phyloP scores from a whole-genome alignment of 2,329 filamentous ascomycete species.

The Talaromyces sp. region DNA sequence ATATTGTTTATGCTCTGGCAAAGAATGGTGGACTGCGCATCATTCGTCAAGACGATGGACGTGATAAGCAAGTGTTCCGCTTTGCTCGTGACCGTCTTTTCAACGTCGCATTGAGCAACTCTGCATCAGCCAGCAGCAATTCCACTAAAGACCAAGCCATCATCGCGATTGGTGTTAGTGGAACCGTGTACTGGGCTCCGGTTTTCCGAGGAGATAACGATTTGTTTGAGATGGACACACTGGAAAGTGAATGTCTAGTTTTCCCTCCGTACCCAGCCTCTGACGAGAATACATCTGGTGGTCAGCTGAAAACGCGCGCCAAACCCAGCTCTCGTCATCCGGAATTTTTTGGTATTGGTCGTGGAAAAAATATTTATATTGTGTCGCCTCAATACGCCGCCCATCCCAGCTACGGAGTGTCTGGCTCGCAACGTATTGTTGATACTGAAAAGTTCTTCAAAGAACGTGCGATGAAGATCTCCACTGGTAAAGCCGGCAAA shows the following conservation, averaged over 20 bases:
- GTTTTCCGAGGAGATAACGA: conserved; percentile 75
- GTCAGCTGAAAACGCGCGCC: conserved; percentile 91
- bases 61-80: conserved; percentile 86
- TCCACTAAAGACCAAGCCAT: conserved; percentile 69
- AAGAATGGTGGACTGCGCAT: conserved; percentile 91
- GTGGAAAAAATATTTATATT: conserved; percentile 93
- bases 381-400: conserved; percentile 62
- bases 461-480: conserved; percentile 86
- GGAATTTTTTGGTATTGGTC: conserved; percentile 90
- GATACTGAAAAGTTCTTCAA: conserved; percentile 84
- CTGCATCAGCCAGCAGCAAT: conserved; percentile 51
- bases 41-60: conserved; percentile 90
- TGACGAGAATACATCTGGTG: conserved; percentile 86
- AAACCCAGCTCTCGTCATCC: conserved; percentile 85
- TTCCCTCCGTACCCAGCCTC: conserved; percentile 81
- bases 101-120: conserved; percentile 80
- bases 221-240: conserved; percentile 70
- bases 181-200: conserved; percentile 92
- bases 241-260: conserved; percentile 82
- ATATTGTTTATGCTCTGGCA: conserved; percentile 91
- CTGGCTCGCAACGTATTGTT: conserved; percentile 58
- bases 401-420: conserved; percentile 47
- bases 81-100: conserved; percentile 91
- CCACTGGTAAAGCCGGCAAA: conserved; percentile 95
- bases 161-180: conserved; percentile 89